phyloP scores from a whole-genome alignment of 805 yeast genomes.

The Kuraishia molischiana region DNA sequence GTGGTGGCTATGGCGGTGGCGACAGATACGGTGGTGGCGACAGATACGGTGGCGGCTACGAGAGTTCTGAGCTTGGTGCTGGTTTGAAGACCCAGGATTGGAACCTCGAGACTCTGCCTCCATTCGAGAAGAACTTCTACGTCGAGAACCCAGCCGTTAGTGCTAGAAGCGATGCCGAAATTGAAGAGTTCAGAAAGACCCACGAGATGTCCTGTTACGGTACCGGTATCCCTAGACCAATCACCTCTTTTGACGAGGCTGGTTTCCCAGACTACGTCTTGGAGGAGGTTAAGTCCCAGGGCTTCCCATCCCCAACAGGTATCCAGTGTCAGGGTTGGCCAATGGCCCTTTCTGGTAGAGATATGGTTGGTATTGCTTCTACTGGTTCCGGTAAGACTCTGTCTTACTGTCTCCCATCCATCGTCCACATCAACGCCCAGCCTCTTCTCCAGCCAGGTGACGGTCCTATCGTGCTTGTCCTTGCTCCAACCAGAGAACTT shows the following conservation, averaged over 20 bases:
- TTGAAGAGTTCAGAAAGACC: constrained; percentile 66
- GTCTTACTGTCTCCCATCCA: constrained; percentile 93
- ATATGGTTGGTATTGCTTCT: constrained; percentile 97
- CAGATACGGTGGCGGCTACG: constrained; percentile 22
- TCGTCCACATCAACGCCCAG: constrained; percentile 97
- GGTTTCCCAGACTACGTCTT: constrained; percentile 95
- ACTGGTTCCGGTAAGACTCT: constrained; percentile 99
- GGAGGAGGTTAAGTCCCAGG: constrained; percentile 80
- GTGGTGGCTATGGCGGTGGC: constrained; percentile 22
- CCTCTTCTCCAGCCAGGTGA: constrained; percentile 89
- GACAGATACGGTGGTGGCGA: constrained; percentile 30
- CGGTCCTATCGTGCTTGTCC: constrained; percentile 91
- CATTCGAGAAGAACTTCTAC: constrained; percentile 93
- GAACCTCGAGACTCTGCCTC: constrained; percentile 70
- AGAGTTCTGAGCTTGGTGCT: constrained; percentile 30
- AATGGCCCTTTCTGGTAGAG: constrained; percentile 98
- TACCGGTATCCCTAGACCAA: constrained; percentile 85
- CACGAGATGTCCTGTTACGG: constrained; percentile 85
- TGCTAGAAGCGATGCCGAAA: constrained; percentile 64
- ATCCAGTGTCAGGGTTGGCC: constrained; percentile 99
- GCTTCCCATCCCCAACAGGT: constrained; percentile 90
- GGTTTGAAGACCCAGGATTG: constrained; percentile 68
- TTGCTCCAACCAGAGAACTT: constrained; percentile 98
- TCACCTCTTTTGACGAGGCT: constrained; percentile 88
- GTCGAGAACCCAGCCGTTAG: constrained; percentile 74